Conservation (phyloP, 768 basidiomycete species). For the Xerocomus spinulosus region DNA sequence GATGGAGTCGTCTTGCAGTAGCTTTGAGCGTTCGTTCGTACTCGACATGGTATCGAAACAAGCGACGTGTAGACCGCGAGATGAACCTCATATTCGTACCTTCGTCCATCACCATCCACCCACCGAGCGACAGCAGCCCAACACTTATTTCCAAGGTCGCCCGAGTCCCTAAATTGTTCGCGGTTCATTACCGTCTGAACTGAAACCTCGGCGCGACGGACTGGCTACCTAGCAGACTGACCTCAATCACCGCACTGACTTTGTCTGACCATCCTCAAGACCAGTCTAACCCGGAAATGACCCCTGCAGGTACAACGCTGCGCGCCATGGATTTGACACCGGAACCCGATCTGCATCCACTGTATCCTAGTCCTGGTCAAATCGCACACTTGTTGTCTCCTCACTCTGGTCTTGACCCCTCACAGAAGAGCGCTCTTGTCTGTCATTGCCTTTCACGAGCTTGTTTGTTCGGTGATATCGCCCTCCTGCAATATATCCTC, state of each 20-base stretch:
- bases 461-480: constrained; percentile 73
- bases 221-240: constrained; percentile 3
- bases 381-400: constrained; percentile 61
- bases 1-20: constrained; percentile 18
- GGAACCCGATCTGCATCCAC: constrained; percentile 76
- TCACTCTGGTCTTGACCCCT: constrained; percentile 60
- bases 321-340: constrained; percentile 53
- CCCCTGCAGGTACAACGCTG: constrained; percentile 24
- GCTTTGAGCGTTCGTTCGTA: constrained; percentile 52
- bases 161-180: too few species aligned
- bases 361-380: constrained; percentile 65
- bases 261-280: constrained; percentile 4
- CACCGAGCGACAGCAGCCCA: neutral
- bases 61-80: too few species aligned
- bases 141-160: too few species aligned
- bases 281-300: constrained; percentile 23
- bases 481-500: constrained; percentile 68
- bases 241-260: constrained; percentile 3
- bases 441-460: constrained; percentile 71
- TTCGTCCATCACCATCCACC: neutral
- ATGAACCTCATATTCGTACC: neutral
- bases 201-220: constrained; percentile 8
- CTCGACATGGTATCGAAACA: constrained; percentile 39
- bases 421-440: constrained; percentile 67
- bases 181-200: constrained; percentile 15